Evolutionary conservation across 176 grass and related monocot species (phyloP).

Genomic region (Pontederia paniculata): DNA sequence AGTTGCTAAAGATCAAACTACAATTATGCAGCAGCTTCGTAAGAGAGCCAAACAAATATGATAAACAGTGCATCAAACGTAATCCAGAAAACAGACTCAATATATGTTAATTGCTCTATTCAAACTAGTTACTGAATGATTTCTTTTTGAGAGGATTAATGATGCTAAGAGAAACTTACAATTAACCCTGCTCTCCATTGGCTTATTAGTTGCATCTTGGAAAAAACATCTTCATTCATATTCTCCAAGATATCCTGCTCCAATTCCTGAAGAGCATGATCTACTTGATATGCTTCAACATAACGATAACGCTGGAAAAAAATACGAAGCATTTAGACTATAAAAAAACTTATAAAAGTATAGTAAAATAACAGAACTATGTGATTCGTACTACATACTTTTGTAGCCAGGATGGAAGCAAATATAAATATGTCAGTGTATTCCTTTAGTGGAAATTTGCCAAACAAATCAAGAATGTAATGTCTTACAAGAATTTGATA

Average conservation of each 20-base stretch:
- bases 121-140: neutral
- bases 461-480: too few species aligned
- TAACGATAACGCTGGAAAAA: constrained; percentile 63
- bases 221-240: constrained; percentile 36
- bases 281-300: constrained; percentile 71
- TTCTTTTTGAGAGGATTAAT: too few species aligned
- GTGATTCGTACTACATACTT: constrained; percentile 6
- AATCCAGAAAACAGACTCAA: neutral
- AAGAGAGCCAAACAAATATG: too few species aligned
- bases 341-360: constrained; percentile 10
- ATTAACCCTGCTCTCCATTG: constrained; percentile 73
- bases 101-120: neutral
- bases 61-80: constrained; percentile 2
- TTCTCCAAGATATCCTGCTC: constrained; percentile 46
- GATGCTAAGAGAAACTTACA: constrained; percentile 42
- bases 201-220: constrained; percentile 46
- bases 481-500: too few species aligned
- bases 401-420: neutral
- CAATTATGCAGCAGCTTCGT: too few species aligned
- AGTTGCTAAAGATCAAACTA: too few species aligned
- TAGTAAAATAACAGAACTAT: neutral
- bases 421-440: constrained; percentile 1
- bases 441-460: too few species aligned
- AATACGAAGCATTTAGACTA: constrained; percentile 12
- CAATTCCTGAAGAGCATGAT: constrained; percentile 47